Conservation (phyloP, 2,329 filamentous ascomycete species). For the Fusarium liriodendri region DNA sequence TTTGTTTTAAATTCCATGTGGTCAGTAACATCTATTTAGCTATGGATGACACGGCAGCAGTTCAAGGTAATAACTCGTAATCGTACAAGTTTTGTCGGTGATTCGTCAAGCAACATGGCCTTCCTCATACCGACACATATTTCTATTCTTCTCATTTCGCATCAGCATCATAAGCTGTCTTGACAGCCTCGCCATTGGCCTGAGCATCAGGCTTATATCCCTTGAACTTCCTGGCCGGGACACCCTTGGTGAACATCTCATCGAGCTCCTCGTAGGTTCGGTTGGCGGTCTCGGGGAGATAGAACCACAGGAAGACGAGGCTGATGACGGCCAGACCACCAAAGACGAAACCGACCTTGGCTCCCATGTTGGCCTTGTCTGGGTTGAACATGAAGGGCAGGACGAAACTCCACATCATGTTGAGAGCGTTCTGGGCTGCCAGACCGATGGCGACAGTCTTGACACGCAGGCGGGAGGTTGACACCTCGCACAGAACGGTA, state of each 20-base stretch:
- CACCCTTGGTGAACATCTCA: constrained; percentile 16
- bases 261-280: constrained; percentile 28
- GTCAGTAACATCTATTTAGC: neutral
- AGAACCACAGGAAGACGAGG: constrained; percentile 17
- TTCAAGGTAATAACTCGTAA: neutral
- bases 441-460: constrained; percentile 19
- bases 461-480: constrained; percentile 6
- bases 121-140: neutral
- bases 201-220: constrained; percentile 24
- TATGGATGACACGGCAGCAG: neutral
- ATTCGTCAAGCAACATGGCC: neutral
- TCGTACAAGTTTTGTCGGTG: neutral
- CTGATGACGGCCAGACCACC: neutral
- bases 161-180: constrained; percentile 29
- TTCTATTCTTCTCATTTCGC: constrained; percentile 9
- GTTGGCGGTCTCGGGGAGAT: constrained; percentile 27
- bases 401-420: constrained; percentile 15
- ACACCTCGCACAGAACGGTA: constrained; percentile 15
- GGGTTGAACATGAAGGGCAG: constrained; percentile 23
- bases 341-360: constrained; percentile 17
- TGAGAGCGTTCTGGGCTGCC: neutral
- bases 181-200: constrained; percentile 25
- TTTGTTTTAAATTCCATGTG: neutral
- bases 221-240: constrained; percentile 6
- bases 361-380: constrained; percentile 16